Evolutionary conservation across 2,329 filamentous ascomycete genomes (phyloP), one percentile per base, ranked within the genome.

Genomic region (Magnaporthiopsis incrustans): DNA sequence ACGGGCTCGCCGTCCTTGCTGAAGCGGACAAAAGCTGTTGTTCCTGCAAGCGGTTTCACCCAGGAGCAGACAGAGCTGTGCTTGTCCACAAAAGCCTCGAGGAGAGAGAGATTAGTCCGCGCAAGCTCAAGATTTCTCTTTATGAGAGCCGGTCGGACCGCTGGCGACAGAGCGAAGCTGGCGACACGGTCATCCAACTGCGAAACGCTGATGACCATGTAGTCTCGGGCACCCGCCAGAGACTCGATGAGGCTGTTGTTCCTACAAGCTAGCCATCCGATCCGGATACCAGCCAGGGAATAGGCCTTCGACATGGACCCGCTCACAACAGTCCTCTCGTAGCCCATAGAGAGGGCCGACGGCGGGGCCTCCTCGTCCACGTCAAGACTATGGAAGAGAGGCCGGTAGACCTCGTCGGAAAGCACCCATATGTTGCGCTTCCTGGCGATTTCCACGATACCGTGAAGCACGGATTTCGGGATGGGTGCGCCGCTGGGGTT

Each of bases 281-380:
- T 76, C 0, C 92, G 86, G 66, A 96, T 87, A 2, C 92, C 92
- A 0, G 92, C 91, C 5, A 97, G 78, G 2, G 89, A 86, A 76
- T 92, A 97, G 0, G 91, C 89, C 76, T 96, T 96, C 32, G 89
- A 94, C 79, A 96, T 85, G 25, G 90, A 93, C 18, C 92, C 89
- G 0, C 90, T 95, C 15, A 86, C 85, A 38, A 96, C 80, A 27
- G 85, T 83, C 64, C 87, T 88, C 3, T 83, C 77, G 74, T 96
- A 95, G 58, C 86, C 88, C 58, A 95, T 78, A 0, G 89, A 85
- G 0, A 92, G 79, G 32, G 57, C 57, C 0, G 90, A 92, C 0
- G 89, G 88, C 2, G 84, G 89, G 59, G 62, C 63, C 64, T 83
- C 83, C 26, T 75, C 69, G 65, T 83, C 79, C 38, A 80, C 73